A percentile compares a stretch with the other conserved stretches of the same genome.
These are phyloP conservation scores for Psophocarpus tetragonolobus DNA, from an alignment of 306 rosid genomes.

Conservation along the genomic window DNA sequence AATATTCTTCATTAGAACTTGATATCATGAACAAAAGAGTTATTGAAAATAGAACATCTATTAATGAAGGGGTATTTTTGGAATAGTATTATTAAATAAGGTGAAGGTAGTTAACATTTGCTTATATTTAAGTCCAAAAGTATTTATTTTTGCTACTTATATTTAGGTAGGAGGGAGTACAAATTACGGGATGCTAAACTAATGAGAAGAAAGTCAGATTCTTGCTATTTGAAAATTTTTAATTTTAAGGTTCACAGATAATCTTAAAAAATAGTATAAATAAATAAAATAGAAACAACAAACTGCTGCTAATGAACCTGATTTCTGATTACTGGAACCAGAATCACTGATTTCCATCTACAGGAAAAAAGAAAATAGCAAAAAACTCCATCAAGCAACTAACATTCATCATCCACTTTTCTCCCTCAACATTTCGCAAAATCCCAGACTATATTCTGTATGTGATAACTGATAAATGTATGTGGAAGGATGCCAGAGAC, in stretches of 20 bases:
- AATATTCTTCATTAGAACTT: too few relatives aligned
- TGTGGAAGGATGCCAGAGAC: conserved; percentile 20
- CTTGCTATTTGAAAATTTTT: background rate
- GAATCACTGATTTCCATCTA: conserved; percentile 15
- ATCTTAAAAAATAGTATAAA: background rate
- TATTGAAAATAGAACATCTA: too few relatives aligned
- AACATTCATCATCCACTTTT: conserved; percentile 10
- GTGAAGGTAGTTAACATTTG: too few relatives aligned
- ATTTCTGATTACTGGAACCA: conserved; percentile 10
- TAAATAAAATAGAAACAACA: background rate
- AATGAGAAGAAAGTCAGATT: background rate
- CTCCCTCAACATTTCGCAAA: conserved; percentile 6
- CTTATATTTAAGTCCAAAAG: too few relatives aligned
- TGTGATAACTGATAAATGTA: conserved; percentile 5
- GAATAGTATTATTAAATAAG: too few relatives aligned
- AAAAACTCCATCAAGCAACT: conserved; percentile 8
- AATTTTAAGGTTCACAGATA: background rate
- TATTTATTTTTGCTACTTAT: too few relatives aligned
- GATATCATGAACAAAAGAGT: too few relatives aligned
- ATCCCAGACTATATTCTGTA: background rate
- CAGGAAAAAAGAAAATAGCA: conserved; percentile 16
- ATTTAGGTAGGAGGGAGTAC: too few relatives aligned
- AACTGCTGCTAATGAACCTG: background rate
- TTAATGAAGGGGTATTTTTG: too few relatives aligned
- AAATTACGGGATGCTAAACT: background rate